phyloP scores from a whole-genome alignment of 2,329 filamentous ascomycete genomes.

The Apiospora kogelbergensis region DNA sequence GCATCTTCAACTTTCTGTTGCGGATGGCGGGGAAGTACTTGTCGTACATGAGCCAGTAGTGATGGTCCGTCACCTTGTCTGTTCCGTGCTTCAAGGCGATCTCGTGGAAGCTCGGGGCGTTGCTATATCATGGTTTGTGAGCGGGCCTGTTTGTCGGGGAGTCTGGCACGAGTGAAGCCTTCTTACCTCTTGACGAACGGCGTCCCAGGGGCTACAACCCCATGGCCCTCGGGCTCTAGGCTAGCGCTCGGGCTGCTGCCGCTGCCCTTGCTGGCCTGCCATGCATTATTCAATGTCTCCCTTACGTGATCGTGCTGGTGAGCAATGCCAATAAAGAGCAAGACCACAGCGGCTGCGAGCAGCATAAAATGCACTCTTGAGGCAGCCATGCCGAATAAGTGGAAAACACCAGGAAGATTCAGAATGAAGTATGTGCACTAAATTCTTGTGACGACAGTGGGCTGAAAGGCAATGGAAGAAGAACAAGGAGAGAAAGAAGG shows the following conservation, averaged over 20 bases:
- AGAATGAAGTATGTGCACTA: neutral
- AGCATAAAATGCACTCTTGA: slow-evolving; percentile 10
- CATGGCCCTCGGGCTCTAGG: neutral
- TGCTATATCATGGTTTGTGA: neutral
- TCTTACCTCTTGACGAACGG: neutral
- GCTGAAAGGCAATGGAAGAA: neutral
- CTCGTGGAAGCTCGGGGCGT: slow-evolving; percentile 28
- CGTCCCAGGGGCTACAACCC: neutral
- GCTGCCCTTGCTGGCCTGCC: neutral
- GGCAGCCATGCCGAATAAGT: neutral
- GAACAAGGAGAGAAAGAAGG: neutral
- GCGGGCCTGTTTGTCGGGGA: neutral
- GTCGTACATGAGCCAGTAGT: slow-evolving; percentile 41
- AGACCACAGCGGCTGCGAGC: slow-evolving; percentile 9
- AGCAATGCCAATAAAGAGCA: slow-evolving; percentile 11
- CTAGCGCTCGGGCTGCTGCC: neutral
- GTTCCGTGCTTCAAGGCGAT: slow-evolving; percentile 37
- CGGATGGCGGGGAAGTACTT: slow-evolving; percentile 35
- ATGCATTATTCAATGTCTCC: slow-evolving; percentile 10
- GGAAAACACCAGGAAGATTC: neutral
- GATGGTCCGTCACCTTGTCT: slow-evolving; percentile 39
- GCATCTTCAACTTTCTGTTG: slow-evolving; percentile 35
- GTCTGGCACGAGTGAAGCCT: neutral
- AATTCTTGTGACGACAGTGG: neutral
- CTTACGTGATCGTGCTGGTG: slow-evolving; percentile 13